Evolutionary conservation across 2,329 filamentous ascomycete species (phyloP), one percentile per base, ranked within the genome.

Genomic region (Zymoseptoria pseudotritici): DNA sequence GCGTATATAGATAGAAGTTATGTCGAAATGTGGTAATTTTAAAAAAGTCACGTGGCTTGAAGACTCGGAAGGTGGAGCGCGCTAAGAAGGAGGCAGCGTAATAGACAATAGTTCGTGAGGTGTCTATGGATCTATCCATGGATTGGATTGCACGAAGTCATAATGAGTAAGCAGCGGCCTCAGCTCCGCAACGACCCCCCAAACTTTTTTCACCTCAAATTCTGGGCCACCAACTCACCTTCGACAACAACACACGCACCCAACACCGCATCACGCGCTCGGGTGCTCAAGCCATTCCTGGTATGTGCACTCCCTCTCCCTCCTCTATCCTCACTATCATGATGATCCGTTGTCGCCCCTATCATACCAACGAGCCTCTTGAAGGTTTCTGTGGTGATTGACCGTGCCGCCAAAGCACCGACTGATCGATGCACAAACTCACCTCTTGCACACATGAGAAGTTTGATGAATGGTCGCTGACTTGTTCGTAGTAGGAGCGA

Each of bases 331-430:
- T 42, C 20, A 22, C 22, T 63, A 60, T 53, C 8, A 78, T 82
- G 82, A 84, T 84, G 82, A 84, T 79, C 76, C 74, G 75, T 79
- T 84, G 82, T 84, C 82, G 82, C 82, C 82, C 82, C 82, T 84
- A 84, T 83, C 82, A 77, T 83, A 80, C 73, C 63, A 76, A 65
- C 60, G 65, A 71, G 67, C 70, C 52, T 63, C 63, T 54, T 50
- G 61, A 56, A 29, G 52, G 69, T 69, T 74, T 71, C 71, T 67
- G 72, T 84, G 82, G 80, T 83, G 82, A 84, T 77, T 78, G 79
- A 82, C 81, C 81, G 81, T 83, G 80, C 77, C 67, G 79, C 82
- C 82, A 83, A 84, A 83, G 79, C 80, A 83, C 81, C 74, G 73
- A 75, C 80, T 83, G 80, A 83, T 71, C 63, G 66, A 63, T 57